Evolutionary conservation across 148 eudicot species (phyloP).

Genomic region (Dysphania ambrosioides): DNA sequence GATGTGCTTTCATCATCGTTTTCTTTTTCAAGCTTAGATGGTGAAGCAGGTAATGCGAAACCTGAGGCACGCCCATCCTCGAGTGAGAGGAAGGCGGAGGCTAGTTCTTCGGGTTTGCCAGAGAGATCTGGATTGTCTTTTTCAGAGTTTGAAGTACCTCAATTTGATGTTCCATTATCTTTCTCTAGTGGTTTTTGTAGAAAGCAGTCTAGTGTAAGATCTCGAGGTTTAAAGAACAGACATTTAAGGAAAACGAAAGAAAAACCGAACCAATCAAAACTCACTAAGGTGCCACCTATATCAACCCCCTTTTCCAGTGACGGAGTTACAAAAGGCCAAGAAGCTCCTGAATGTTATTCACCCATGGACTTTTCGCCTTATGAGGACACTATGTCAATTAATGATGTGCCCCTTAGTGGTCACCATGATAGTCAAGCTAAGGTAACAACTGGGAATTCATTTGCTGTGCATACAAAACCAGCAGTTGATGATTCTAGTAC

Average conservation of each 20-base stretch:
- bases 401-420: constrained; percentile 29
- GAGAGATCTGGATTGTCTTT: constrained; percentile 23
- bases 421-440: constrained; percentile 26
- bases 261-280: constrained; percentile 38
- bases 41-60: constrained; percentile 22
- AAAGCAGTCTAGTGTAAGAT: constrained; percentile 33
- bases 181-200: constrained; percentile 40
- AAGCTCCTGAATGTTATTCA: constrained; percentile 58
- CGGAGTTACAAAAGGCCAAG: constrained; percentile 32
- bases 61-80: constrained; percentile 29
- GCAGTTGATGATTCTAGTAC: constrained; percentile 28
- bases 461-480: constrained; percentile 19
- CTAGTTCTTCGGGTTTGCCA: constrained; percentile 28
- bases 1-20: constrained; percentile 26
- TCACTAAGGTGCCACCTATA: constrained; percentile 28
- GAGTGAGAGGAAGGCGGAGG: constrained; percentile 34
- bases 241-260: constrained; percentile 44
- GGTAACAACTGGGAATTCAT: constrained; percentile 21
- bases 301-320: constrained; percentile 32
- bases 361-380: constrained; percentile 97
- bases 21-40: constrained; percentile 31
- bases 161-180: constrained; percentile 34
- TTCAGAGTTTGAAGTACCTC: constrained; percentile 40
- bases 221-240: constrained; percentile 35
- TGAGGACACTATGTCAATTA: constrained; percentile 30